phyloP scores from a whole-genome alignment of 225 moss, liverwort and hornwort genomes.

The Thuidium tamariscinum region DNA sequence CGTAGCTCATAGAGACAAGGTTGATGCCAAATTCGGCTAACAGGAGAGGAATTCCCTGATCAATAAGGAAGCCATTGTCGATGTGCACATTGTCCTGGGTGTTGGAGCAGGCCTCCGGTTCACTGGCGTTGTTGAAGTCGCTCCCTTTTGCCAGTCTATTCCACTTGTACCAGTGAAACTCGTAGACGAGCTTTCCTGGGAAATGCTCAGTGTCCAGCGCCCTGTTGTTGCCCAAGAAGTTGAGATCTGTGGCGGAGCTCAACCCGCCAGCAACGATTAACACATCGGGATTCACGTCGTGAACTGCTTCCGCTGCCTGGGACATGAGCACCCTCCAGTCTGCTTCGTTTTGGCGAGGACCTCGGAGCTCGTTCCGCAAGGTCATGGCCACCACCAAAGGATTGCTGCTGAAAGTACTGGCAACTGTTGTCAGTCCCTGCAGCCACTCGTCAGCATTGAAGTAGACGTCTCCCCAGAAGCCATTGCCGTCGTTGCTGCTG shows the following conservation, averaged over 20 bases:
- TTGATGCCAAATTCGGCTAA: conserved; percentile 41
- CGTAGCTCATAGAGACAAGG: background rate
- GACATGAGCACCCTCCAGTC: conserved; percentile 28
- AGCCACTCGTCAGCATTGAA: conserved; percentile 47
- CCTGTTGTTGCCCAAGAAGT: conserved; percentile 6
- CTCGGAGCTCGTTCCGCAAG: conserved; percentile 54
- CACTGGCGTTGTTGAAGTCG: conserved; percentile 17
- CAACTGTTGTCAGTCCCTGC: conserved; percentile 31
- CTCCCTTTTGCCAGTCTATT: background rate
- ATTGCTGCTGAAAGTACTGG: conserved; percentile 10
- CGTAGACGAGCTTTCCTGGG: conserved; percentile 43
- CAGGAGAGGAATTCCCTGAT: conserved; percentile 17
- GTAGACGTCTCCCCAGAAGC: conserved; percentile 51
- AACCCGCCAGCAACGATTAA: conserved; percentile 40
- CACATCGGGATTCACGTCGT: conserved; percentile 25
- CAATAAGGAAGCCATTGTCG: conserved; percentile 14
- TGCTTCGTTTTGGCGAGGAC: conserved; percentile 17
- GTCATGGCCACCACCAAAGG: conserved; percentile 35
- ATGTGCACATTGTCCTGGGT: conserved; percentile 27
- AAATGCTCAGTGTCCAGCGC: conserved; percentile 1
- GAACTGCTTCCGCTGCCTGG: conserved; percentile 29
- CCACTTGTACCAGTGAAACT: conserved; percentile 58
- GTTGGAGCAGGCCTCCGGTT: conserved; percentile 8
- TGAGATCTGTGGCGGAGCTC: conserved; percentile 34
- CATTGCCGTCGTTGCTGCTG: conserved; percentile 36